A percentile compares a stretch with the other conserved stretches of the same genome.
Evolutionary conservation across 495 filamentous ascomycete species (phyloP).

Genomic region (Penicillium argentinense): DNA sequence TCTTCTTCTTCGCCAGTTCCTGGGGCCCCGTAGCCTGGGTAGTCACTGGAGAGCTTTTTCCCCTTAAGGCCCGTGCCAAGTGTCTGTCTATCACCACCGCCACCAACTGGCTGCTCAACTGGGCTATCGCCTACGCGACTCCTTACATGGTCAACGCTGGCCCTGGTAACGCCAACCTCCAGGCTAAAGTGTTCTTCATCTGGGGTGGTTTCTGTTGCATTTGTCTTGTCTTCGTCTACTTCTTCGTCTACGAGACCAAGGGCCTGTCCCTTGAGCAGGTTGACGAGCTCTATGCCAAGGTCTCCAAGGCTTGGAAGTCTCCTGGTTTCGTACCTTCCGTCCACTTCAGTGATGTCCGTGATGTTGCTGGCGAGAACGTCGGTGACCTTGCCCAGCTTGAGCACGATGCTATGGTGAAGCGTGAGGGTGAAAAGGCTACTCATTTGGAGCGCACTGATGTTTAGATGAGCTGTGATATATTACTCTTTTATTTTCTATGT

Average conservation of each 20-base stretch:
- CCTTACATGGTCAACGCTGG: slow-evolving; percentile 75
- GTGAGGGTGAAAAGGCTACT: slow-evolving; percentile 20
- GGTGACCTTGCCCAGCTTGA: slow-evolving; percentile 31
- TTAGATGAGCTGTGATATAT: slow-evolving; percentile 6
- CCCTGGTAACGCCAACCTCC: slow-evolving; percentile 66
- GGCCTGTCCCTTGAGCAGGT: slow-evolving; percentile 77
- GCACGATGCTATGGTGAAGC: slow-evolving; percentile 34
- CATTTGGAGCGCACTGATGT: slow-evolving; percentile 23
- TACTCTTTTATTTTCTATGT: not conserved
- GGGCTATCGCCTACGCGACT: slow-evolving; percentile 71
- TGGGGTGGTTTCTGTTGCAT: slow-evolving; percentile 75
- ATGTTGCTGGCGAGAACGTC: slow-evolving; percentile 21
- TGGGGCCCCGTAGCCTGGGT: slow-evolving; percentile 83
- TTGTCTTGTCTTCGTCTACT: slow-evolving; percentile 70
- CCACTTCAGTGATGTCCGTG: slow-evolving; percentile 35
- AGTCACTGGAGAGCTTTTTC: slow-evolving; percentile 73
- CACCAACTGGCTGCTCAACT: slow-evolving; percentile 75
- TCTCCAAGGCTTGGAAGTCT: slow-evolving; percentile 54
- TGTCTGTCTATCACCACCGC: slow-evolving; percentile 73
- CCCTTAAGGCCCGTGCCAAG: slow-evolving; percentile 69
- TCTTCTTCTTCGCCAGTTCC: slow-evolving; percentile 76
- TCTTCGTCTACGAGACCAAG: slow-evolving; percentile 83
- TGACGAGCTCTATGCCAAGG: slow-evolving; percentile 74
- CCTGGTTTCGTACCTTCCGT: slow-evolving; percentile 47
- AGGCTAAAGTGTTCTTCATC: slow-evolving; percentile 78